Percentiles rank a stretch among this genome's conserved stretches.
phyloP scores from a whole-genome alignment of 169 alveolate genomes.

The Plasmodium relictum region DNA sequence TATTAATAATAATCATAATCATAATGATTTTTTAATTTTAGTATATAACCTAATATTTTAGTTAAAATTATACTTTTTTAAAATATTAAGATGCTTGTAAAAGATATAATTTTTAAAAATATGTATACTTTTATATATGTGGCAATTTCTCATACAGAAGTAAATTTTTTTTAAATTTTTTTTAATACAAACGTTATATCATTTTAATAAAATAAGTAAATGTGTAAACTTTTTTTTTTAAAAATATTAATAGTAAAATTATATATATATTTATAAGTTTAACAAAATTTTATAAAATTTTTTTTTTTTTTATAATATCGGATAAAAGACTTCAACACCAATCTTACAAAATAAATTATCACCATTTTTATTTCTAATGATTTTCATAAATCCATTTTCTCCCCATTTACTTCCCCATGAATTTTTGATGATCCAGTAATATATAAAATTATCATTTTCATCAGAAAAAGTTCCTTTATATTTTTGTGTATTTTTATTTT shows the following conservation, averaged over 20 bases:
- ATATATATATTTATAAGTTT: neutral
- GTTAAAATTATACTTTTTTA: too few species aligned
- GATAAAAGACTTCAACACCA: constrained; percentile 66
- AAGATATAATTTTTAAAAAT: too few species aligned
- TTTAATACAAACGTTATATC: too few species aligned
- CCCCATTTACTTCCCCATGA: constrained; percentile 93
- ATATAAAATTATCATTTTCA: constrained; percentile 30
- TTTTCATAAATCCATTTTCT: constrained; percentile 88
- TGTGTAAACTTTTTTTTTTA: too few species aligned
- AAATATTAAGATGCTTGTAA: too few species aligned
- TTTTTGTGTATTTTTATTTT: neutral
- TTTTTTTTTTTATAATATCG: constrained; percentile 24
- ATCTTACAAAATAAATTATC: constrained; percentile 62
- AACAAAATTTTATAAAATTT: neutral
- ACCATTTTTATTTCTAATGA: constrained; percentile 70
- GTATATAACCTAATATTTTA: too few species aligned
- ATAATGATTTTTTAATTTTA: too few species aligned
- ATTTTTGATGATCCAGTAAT: constrained; percentile 90
- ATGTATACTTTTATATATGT: too few species aligned
- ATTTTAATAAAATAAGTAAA: too few species aligned
- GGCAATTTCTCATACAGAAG: too few species aligned
- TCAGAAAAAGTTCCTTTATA: neutral
- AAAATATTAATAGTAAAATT: neutral
- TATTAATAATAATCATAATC: too few species aligned
- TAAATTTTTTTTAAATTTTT: too few species aligned